Evolutionary conservation across 2,329 filamentous ascomycete genomes (phyloP).

Genomic region (Allantophomopsis lycopodina): DNA sequence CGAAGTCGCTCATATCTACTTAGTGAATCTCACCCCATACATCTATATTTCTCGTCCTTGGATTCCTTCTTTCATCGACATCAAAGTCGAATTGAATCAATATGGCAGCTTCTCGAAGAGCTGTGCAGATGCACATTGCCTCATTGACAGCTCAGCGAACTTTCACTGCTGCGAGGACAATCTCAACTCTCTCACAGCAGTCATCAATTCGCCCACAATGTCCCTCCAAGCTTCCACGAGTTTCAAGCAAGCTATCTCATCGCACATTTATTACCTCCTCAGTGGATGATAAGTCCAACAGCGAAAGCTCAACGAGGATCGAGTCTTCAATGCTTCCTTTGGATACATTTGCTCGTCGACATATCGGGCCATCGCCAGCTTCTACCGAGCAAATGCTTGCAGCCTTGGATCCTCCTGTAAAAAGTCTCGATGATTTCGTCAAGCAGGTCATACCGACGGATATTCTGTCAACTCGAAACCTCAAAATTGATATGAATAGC

Average conservation of each 20-base stretch:
- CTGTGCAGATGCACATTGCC: not conserved
- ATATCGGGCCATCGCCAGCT: slow-evolving; percentile 69
- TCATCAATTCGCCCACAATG: not conserved
- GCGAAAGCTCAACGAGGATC: too few species aligned
- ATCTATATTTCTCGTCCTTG: too few species aligned
- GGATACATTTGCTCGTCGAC: slow-evolving; percentile 58
- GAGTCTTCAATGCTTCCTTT: slow-evolving; percentile 26
- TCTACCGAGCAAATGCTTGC: slow-evolving; percentile 69
- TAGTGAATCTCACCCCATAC: too few species aligned
- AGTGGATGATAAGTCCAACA: slow-evolving; percentile 1
- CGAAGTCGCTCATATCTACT: too few species aligned
- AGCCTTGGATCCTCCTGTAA: slow-evolving; percentile 58
- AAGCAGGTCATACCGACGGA: slow-evolving; percentile 69
- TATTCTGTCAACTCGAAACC: slow-evolving; percentile 54
- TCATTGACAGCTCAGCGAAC: not conserved
- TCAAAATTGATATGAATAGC: slow-evolving; percentile 37
- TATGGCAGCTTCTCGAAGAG: not conserved
- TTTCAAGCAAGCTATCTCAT: not conserved
- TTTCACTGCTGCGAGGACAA: not conserved
- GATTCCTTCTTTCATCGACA: too few species aligned
- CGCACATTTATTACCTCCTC: slow-evolving; percentile 19
- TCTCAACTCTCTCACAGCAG: not conserved
- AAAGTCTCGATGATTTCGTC: slow-evolving; percentile 70
- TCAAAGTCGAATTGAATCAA: not conserved
- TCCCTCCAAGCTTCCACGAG: too few species aligned